Percentiles rank a stretch among this genome's conserved stretches.
phyloP scores from a whole-genome alignment of 805 yeast genomes.

The Komagataella populi region DNA sequence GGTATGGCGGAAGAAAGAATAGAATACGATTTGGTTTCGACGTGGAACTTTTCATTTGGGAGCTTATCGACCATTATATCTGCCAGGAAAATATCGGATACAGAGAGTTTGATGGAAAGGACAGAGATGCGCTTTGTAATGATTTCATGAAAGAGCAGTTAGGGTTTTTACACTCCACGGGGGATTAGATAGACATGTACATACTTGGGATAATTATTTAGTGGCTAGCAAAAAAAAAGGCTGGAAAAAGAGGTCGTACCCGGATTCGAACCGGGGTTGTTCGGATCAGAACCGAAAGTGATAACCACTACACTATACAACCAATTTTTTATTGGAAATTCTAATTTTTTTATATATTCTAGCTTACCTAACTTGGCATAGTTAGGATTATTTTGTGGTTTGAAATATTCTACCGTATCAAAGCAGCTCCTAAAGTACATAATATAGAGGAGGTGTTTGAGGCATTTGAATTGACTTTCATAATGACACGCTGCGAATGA shows the following conservation, averaged over 20 bases:
- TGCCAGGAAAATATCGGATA: conserved; percentile 14
- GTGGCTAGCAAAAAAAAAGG: too few relatives aligned
- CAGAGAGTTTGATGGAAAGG: conserved; percentile 8
- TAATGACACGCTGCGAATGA: too few relatives aligned
- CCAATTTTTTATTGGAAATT: conserved; percentile 6
- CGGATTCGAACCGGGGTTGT: conserved; percentile 81
- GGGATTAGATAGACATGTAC: not conserved
- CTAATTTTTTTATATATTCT: not conserved
- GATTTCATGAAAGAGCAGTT: conserved; percentile 15
- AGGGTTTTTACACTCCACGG: conserved; percentile 7
- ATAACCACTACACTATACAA: conserved; percentile 68
- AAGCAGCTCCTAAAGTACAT: too few relatives aligned
- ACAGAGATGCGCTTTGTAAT: conserved; percentile 14
- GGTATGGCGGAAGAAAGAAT: conserved; percentile 8
- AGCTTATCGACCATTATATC: conserved; percentile 17
- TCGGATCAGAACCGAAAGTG: conserved; percentile 73
- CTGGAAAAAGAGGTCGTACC: conserved; percentile 45
- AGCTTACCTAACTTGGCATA: not conserved
- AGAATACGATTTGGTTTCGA: conserved; percentile 17
- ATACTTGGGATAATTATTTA: not conserved
- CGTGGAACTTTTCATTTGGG: conserved; percentile 19
- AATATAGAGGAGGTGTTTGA: too few relatives aligned
- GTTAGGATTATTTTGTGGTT: too few relatives aligned
- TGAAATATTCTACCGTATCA: too few relatives aligned
- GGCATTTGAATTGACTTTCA: too few relatives aligned